Base-by-base conservation (phyloP, 768 basidiomycete genomes). In the Panellus pusillus region DNA sequence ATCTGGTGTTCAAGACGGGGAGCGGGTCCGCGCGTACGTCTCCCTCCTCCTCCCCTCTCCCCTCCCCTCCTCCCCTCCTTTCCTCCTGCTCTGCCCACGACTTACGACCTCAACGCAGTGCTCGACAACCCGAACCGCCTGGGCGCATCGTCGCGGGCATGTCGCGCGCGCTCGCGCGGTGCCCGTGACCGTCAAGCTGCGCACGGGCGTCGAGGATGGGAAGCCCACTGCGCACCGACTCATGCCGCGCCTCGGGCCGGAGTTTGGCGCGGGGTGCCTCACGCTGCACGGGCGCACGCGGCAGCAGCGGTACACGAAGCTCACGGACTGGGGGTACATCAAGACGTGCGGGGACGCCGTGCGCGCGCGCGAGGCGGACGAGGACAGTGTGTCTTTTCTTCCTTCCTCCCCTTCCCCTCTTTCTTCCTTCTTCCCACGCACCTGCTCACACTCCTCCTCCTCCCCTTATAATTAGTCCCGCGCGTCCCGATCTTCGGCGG, bases 241-340 rank as follows among this genome's bases (percentile, higher is more conserved):
- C 31, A 94, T 98, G 84, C 89, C 91, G 9, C 79, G 90, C 14
- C 72, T 95, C 14, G 79, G 70, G 43, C 65, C 73, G 1, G 81
- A 83, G 52, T 83, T 77, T 72, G 65, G 68, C 44, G 74, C 70
- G 3, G 68, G 70, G 6, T 78, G 76, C 47, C 73, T 80, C 44
- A 76, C 78, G 96, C 75, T 99, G n/a, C 96, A 99, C 66, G 96
- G 96, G 9, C 83, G 97, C 27, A 92, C 93, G 6, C 79, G 95
- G 35, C 94, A 98, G 70, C 97, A 98, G 66, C 83, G 97, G 36
- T 99, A 99, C 63, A 87, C 91, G 2, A 87, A 86, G 58, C 75
- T 91, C 1, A 94, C 96, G 9, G 95, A 99, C 66, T 99, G 96
- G 93, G 80, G 81, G 35, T 99, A 98, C 68, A 91, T 97, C 68